These are phyloP conservation scores for Colletotrichum tamarilloi DNA, from an alignment of 2,329 filamentous ascomycete genomes.

Conservation along the genomic window DNA sequence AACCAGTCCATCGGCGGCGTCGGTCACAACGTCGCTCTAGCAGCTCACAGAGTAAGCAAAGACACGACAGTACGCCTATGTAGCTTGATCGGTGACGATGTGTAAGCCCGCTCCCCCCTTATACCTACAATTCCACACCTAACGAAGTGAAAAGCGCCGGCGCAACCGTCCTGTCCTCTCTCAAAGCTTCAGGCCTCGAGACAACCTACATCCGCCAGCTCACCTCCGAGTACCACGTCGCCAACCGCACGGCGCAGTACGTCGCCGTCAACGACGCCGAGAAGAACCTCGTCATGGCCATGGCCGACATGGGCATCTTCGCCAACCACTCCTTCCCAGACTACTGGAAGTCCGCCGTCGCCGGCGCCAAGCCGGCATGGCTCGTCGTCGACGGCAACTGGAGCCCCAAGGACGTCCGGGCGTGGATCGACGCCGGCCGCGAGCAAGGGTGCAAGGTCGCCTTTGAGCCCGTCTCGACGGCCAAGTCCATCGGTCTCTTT, in stretches of 20 bases:
- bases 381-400: slow-evolving; percentile 91
- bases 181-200: slow-evolving; percentile 73
- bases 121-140: no score
- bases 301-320: slow-evolving; percentile 95
- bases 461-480: slow-evolving; percentile 89
- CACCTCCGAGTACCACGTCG: slow-evolving; percentile 56
- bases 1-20: slow-evolving; percentile 89
- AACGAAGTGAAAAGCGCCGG: slow-evolving; percentile 67
- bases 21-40: slow-evolving; percentile 89
- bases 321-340: slow-evolving; percentile 63
- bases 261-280: slow-evolving; percentile 86
- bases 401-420: slow-evolving; percentile 71
- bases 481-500: slow-evolving; percentile 81
- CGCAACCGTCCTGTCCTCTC: slow-evolving; percentile 73
- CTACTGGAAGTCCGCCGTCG: slow-evolving; percentile 71
- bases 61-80: slow-evolving; percentile 75
- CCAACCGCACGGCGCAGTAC: slow-evolving; percentile 86
- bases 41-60: slow-evolving; percentile 76
- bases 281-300: slow-evolving; percentile 88
- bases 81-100: slow-evolving; percentile 84
- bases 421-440: slow-evolving; percentile 74
- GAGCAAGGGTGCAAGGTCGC: slow-evolving; percentile 69
- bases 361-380: slow-evolving; percentile 73
- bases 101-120: slow-evolving; percentile 55
- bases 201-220: slow-evolving; percentile 71